Percentiles rank a stretch among this genome's conserved stretches.
These are phyloP conservation scores for Stentor coeruleus DNA, from an alignment of 73 alveolate species.

Conservation along the genomic window DNA sequence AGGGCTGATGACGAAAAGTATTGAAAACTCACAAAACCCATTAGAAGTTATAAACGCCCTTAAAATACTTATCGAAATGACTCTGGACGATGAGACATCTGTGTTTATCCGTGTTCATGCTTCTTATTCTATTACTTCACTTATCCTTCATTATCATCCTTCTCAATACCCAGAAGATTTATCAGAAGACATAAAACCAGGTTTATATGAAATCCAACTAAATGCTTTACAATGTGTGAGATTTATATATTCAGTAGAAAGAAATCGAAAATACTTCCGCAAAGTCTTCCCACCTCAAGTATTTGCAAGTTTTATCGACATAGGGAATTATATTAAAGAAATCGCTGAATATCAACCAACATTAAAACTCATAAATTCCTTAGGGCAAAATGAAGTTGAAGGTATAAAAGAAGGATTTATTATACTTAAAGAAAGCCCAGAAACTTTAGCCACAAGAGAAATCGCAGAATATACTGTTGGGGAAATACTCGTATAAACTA, in stretches of 20 bases:
- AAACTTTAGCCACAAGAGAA: constrained; percentile 34
- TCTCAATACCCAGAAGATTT: constrained; percentile 17
- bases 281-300: constrained; percentile 42
- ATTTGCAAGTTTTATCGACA: constrained; percentile 74
- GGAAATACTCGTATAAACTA: constrained; percentile 60
- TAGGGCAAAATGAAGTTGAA: constrained; percentile 35
- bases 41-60: constrained; percentile 39
- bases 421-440: constrained; percentile 37
- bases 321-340: constrained; percentile 71
- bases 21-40: constrained; percentile 29
- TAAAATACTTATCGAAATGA: constrained; percentile 44
- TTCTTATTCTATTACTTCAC: constrained; percentile 41
- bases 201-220: constrained; percentile 31
- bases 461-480: constrained; percentile 64
- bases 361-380: constrained; percentile 30
- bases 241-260: constrained; percentile 42
- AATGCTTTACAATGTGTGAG: constrained; percentile 22
- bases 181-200: constrained; percentile 25
- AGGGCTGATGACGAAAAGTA: constrained; percentile 33
- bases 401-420: constrained; percentile 45
- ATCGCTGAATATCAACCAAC: constrained; percentile 53
- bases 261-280: constrained; percentile 41
- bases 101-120: constrained; percentile 57
- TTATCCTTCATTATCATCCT: constrained; percentile 24
- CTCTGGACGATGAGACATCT: constrained; percentile 54